A percentile compares a stretch with the other conserved stretches of the same genome.
Evolutionary conservation across 768 basidiomycete species (phyloP).

Genomic region (Boletus coccyginus): DNA sequence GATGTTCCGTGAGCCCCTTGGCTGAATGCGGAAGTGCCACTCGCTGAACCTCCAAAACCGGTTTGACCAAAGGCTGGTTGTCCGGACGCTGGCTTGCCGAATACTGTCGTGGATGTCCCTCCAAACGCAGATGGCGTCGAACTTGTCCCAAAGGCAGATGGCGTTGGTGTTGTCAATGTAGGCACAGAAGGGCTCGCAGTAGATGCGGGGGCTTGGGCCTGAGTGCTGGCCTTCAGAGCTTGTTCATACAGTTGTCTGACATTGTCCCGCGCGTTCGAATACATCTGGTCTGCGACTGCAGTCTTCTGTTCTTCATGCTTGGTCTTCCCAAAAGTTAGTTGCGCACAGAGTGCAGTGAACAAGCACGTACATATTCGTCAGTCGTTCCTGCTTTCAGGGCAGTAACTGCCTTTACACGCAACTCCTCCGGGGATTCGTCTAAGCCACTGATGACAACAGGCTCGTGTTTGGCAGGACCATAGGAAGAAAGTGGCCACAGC

Average conservation of each 20-base stretch:
- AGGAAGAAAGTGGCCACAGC: slow-evolving; percentile 75
- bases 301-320: slow-evolving; percentile 61
- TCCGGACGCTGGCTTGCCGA: slow-evolving; percentile 34
- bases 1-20: slow-evolving; percentile 29
- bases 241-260: slow-evolving; percentile 49
- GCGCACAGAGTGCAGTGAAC: background rate
- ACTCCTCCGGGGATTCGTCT: slow-evolving; percentile 78
- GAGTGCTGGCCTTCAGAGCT: slow-evolving; percentile 43
- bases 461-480: slow-evolving; percentile 74
- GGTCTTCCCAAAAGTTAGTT: slow-evolving; percentile 31
- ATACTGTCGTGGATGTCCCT: slow-evolving; percentile 19
- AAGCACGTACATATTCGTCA: slow-evolving; percentile 65
- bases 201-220: slow-evolving; percentile 11
- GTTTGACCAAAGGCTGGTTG: slow-evolving; percentile 41
- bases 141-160: slow-evolving; percentile 40
- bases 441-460: slow-evolving; percentile 59
- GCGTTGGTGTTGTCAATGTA: slow-evolving; percentile 24
- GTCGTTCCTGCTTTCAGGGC: slow-evolving; percentile 53
- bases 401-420: slow-evolving; percentile 60
- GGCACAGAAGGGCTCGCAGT: slow-evolving; percentile 16
- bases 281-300: slow-evolving; percentile 49
- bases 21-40: slow-evolving; percentile 23
- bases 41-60: slow-evolving; percentile 21
- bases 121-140: slow-evolving; percentile 34
- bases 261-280: slow-evolving; percentile 48